A percentile compares a stretch with the other conserved stretches of the same genome.
These are phyloP conservation scores for Ogataea minuta DNA, from an alignment of 805 yeast genomes.

Conservation along the genomic window DNA sequence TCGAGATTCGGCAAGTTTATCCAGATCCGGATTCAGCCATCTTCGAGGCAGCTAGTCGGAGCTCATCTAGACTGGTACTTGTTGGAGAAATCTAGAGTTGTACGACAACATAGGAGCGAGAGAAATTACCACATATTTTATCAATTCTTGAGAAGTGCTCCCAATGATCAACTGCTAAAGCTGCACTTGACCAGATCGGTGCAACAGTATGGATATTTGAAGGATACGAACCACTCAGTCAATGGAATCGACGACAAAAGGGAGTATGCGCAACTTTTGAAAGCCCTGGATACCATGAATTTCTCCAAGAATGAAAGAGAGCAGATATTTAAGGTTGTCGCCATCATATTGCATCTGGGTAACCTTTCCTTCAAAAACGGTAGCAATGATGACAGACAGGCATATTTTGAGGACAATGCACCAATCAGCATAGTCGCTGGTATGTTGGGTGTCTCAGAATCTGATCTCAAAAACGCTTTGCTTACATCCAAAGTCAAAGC, in stretches of 20 bases:
- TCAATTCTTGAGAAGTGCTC: conserved; percentile 72
- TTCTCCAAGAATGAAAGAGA: conserved; percentile 53
- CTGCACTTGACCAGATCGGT: conserved; percentile 41
- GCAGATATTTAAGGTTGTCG: conserved; percentile 62
- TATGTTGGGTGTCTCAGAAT: conserved; percentile 59
- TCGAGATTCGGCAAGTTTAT: conserved; percentile 97
- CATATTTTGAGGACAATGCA: conserved; percentile 53
- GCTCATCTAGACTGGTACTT: conserved; percentile 95
- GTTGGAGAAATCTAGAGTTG: conserved; percentile 89
- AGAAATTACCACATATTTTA: conserved; percentile 94
- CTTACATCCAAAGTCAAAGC: conserved; percentile 85
- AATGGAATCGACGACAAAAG: conserved; percentile 72
- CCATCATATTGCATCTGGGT: conserved; percentile 82
- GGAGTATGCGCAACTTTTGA: conserved; percentile 61
- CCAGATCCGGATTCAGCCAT: conserved; percentile 67
- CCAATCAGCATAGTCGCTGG: conserved; percentile 52
- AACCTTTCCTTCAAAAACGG: conserved; percentile 70
- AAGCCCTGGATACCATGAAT: conserved; percentile 74
- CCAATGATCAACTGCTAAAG: conserved; percentile 45
- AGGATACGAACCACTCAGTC: conserved; percentile 52
- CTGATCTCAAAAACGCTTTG: conserved; percentile 54
- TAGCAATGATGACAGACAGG: conserved; percentile 65
- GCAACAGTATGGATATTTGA: conserved; percentile 57
- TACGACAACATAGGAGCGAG: conserved; percentile 69
- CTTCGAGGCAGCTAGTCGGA: conserved; percentile 66